phyloP scores from a whole-genome alignment of 83 land plant species.

The Isoetes engelmannii region DNA sequence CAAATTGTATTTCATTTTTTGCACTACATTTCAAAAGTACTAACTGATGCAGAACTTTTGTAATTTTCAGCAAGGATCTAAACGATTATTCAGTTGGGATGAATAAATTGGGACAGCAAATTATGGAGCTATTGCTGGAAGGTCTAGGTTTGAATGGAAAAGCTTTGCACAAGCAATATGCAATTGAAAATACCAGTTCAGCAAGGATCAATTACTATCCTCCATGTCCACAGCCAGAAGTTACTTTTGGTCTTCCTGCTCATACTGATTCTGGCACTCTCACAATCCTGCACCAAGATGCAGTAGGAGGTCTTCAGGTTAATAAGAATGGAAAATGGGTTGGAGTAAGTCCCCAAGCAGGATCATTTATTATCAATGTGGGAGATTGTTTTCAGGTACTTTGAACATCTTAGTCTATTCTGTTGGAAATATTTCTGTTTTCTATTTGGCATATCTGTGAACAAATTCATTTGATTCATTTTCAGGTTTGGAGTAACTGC shows the following conservation, averaged over 20 bases:
- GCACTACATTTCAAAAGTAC: background rate
- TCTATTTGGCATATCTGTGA: background rate
- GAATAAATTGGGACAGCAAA: background rate
- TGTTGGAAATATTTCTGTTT: background rate
- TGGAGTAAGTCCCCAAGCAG: background rate
- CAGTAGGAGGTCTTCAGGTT: background rate
- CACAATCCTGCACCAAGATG: conserved; percentile 1
- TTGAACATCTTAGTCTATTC: background rate
- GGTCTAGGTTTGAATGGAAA: background rate
- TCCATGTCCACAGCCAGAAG: conserved; percentile 4
- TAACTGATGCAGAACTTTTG: background rate
- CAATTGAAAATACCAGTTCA: background rate
- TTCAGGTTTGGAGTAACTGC: conserved; percentile 1
- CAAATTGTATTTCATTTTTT: background rate
- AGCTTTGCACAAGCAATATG: background rate
- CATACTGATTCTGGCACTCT: conserved; percentile 4
- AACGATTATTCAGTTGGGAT: background rate
- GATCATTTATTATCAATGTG: background rate
- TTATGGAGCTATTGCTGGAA: background rate
- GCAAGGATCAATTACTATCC: background rate
- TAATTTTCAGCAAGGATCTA: background rate
- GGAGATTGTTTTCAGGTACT: background rate
- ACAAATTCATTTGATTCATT: background rate
- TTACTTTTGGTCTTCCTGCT: background rate
- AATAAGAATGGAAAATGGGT: background rate